These are phyloP conservation scores for Saccharomyces mikatae DNA, from an alignment of 805 yeast genomes.

Conservation along the genomic window DNA sequence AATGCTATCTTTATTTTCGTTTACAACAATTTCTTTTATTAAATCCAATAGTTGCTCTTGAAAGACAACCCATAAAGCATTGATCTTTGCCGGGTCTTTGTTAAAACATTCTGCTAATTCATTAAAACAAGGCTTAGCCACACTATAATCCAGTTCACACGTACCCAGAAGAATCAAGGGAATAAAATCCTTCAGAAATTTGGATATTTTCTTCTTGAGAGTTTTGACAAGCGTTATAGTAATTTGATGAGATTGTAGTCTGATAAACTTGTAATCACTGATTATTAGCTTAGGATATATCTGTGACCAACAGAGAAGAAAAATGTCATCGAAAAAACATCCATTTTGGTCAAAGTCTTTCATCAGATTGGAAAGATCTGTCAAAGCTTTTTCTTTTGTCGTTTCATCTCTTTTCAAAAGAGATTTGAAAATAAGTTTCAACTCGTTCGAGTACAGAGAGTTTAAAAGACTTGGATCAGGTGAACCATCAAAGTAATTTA, in stretches of 20 bases:
- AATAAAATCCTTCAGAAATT: constrained; percentile 60
- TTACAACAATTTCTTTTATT: constrained; percentile 41
- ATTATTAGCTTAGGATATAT: constrained; percentile 71
- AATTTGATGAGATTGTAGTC: constrained; percentile 54
- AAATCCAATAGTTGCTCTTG: constrained; percentile 47
- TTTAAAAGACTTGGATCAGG: constrained; percentile 56
- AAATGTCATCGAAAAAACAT: constrained; percentile 42
- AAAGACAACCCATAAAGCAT: constrained; percentile 55
- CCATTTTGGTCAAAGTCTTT: constrained; percentile 12
- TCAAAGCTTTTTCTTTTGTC: constrained; percentile 77
- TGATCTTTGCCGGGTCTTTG: constrained; percentile 44
- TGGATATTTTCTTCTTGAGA: constrained; percentile 51
- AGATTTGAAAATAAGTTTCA: constrained; percentile 64
- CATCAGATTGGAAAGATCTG: constrained; percentile 40
- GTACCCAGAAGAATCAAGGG: constrained; percentile 69
- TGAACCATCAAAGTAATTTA: constrained; percentile 68
- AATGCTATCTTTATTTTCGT: constrained; percentile 54
- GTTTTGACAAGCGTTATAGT: constrained; percentile 46
- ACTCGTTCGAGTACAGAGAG: constrained; percentile 34
- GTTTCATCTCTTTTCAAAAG: constrained; percentile 69
- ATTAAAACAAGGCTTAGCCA: constrained; percentile 41
- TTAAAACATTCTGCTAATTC: constrained; percentile 49
- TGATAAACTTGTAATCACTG: constrained; percentile 59
- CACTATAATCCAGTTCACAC: constrained; percentile 61
- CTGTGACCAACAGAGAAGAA: constrained; percentile 65